Conservation (phyloP, 192 early-diverging fungal genomes). For the Coemansia sp. region DNA sequence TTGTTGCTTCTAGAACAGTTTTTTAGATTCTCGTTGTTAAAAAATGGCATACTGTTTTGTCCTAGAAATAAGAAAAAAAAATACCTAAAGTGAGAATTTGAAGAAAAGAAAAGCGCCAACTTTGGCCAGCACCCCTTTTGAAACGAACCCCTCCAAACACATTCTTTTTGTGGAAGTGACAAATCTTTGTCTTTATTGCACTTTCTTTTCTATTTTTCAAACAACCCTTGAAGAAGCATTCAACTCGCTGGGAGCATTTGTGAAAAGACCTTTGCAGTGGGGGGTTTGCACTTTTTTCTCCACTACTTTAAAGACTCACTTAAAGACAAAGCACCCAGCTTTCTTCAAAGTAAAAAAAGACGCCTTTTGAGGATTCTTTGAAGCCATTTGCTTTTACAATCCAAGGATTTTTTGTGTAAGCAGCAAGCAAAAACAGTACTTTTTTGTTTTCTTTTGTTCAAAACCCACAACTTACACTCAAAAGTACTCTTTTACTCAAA, state of each 20-base stretch:
- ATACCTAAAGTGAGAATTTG: not conserved
- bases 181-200: not conserved
- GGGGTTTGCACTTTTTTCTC: not conserved
- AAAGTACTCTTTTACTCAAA: too few species aligned
- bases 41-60: not conserved
- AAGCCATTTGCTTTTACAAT: too few species aligned
- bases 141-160: not conserved
- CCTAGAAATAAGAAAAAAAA: not conserved
- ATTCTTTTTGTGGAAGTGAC: not conserved
- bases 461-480: too few species aligned
- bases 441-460: too few species aligned
- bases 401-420: too few species aligned
- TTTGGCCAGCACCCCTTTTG: not conserved
- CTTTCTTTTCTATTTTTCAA: not conserved
- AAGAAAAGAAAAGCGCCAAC: not conserved
- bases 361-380: not conserved
- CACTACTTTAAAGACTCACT: not conserved
- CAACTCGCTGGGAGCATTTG: not conserved
- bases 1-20: not conserved
- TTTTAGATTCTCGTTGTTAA: not conserved
- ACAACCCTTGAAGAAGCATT: not conserved
- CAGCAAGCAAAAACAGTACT: too few species aligned
- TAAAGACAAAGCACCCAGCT: not conserved
- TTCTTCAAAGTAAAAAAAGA: not conserved
- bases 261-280: not conserved